Conservation (phyloP, 1,284 basidiomycete species). For the Ustilago vetiveriae region DNA sequence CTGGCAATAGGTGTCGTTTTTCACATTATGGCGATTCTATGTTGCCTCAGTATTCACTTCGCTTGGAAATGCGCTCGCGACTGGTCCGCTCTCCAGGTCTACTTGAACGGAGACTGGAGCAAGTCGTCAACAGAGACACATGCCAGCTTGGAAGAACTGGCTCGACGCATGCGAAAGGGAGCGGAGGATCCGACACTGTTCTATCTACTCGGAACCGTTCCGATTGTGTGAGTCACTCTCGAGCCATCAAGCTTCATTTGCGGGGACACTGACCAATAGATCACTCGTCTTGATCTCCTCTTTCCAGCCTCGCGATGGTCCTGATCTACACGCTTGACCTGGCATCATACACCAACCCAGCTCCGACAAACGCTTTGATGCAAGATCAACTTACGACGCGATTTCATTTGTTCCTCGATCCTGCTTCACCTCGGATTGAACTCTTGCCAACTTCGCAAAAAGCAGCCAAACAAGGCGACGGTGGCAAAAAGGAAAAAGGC, state of each 20-base stretch:
- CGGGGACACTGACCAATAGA: no score
- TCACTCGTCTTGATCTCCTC: no score
- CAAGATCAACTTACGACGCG: slow-evolving; percentile 12
- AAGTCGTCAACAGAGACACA: not conserved
- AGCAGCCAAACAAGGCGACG: slow-evolving; percentile 6
- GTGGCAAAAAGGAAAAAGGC: slow-evolving; percentile 11
- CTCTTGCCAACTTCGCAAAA: slow-evolving; percentile 13
- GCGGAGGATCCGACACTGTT: slow-evolving; percentile 26
- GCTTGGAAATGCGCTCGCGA: slow-evolving; percentile 36
- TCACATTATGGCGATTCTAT: slow-evolving; percentile 16
- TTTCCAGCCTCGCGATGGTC: slow-evolving; percentile 25
- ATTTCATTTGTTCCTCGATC: slow-evolving; percentile 23
- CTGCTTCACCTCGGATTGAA: slow-evolving; percentile 19
- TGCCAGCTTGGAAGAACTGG: slow-evolving; percentile 6
- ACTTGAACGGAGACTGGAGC: slow-evolving; percentile 21
- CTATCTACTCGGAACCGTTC: slow-evolving; percentile 29
- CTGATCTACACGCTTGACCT: slow-evolving; percentile 33
- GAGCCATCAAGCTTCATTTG: no score
- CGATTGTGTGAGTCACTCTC: slow-evolving; percentile 30
- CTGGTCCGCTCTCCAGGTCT: slow-evolving; percentile 26
- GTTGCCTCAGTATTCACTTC: slow-evolving; percentile 28
- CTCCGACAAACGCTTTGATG: not conserved
- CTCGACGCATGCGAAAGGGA: slow-evolving; percentile 5
- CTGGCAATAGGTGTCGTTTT: slow-evolving; percentile 13
- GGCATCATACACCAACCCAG: slow-evolving; percentile 21